Percentiles rank a stretch among this genome's conserved stretches.
Evolutionary conservation across 192 early-diverging fungal species (phyloP).

Genomic region (Coemansia sp.): DNA sequence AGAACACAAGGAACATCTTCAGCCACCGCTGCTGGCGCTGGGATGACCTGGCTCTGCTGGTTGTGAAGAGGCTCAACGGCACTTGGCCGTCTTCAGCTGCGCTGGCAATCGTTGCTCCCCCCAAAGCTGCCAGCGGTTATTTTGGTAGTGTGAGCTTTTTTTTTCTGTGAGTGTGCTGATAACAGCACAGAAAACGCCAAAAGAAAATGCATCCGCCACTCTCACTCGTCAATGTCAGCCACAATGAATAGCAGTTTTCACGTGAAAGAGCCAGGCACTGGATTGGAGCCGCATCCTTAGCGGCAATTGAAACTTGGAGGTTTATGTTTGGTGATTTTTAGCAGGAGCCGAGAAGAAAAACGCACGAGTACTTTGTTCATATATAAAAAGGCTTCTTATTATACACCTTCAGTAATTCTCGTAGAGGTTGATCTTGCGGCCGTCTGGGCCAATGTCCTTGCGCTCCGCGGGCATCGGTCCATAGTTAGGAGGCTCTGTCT

Average conservation of each 20-base stretch:
- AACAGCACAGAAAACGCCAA: not conserved
- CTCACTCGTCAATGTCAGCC: not conserved
- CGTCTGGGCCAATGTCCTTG: conserved; percentile 43
- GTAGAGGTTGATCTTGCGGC: conserved; percentile 41
- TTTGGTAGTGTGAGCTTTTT: not conserved
- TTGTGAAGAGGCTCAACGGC: not conserved
- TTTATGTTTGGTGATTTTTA: not conserved
- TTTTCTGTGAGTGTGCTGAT: not conserved
- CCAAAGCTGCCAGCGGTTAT: not conserved
- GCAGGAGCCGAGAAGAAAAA: not conserved
- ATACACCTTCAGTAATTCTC: conserved; percentile 22
- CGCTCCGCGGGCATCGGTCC: conserved; percentile 21
- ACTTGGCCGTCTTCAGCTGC: not conserved
- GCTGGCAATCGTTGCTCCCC: not conserved
- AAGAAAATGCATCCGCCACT: not conserved
- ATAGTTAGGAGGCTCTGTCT: conserved; percentile 32
- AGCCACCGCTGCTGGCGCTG: no score
- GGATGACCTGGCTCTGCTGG: not conserved
- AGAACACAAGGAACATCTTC: no score
- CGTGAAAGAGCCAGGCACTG: not conserved
- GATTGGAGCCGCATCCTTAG: no score
- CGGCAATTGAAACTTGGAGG: not conserved
- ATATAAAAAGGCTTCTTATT: not conserved
- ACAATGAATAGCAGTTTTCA: not conserved
- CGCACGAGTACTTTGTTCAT: no score